These are phyloP conservation scores for Sherardia arvensis DNA, from an alignment of 257 asterid species.

Conservation along the genomic window DNA sequence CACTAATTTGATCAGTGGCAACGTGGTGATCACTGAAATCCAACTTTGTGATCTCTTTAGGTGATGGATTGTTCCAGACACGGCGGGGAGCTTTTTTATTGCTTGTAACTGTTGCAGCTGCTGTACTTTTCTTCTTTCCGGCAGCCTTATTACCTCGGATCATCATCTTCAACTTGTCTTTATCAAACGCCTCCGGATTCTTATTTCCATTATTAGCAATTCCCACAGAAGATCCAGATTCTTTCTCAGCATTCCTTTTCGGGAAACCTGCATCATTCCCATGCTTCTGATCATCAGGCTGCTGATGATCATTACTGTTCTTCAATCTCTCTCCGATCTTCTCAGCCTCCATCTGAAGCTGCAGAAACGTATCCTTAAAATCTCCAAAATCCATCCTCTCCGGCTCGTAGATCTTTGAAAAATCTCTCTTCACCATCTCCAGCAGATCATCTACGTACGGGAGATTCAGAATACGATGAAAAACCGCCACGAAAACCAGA, in stretches of 20 bases:
- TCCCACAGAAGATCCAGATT: slow-evolving; percentile 19
- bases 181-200: slow-evolving; percentile 72
- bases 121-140: slow-evolving; percentile 72
- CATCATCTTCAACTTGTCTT: slow-evolving; percentile 72
- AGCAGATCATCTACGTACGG: slow-evolving; percentile 88
- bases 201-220: slow-evolving; percentile 47
- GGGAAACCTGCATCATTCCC: slow-evolving; percentile 74
- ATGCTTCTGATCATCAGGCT: slow-evolving; percentile 45
- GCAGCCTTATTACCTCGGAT: slow-evolving; percentile 63
- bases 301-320: slow-evolving; percentile 36
- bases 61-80: slow-evolving; percentile 78
- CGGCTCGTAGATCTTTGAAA: slow-evolving; percentile 66
- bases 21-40: slow-evolving; percentile 89
- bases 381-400: slow-evolving; percentile 60
- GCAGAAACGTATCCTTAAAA: slow-evolving; percentile 63
- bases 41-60: slow-evolving; percentile 49
- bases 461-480: slow-evolving; percentile 86
- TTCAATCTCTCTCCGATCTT: slow-evolving; percentile 85
- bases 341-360: slow-evolving; percentile 90
- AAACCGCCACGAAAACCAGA: slow-evolving; percentile 93
- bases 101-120: slow-evolving; percentile 31
- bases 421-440: slow-evolving; percentile 72
- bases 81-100: slow-evolving; percentile 68
- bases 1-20: slow-evolving; percentile 54
- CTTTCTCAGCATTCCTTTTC: slow-evolving; percentile 36